phyloP scores from a whole-genome alignment of 2,329 filamentous ascomycete species.

The Aspergillus carbonarius region DNA sequence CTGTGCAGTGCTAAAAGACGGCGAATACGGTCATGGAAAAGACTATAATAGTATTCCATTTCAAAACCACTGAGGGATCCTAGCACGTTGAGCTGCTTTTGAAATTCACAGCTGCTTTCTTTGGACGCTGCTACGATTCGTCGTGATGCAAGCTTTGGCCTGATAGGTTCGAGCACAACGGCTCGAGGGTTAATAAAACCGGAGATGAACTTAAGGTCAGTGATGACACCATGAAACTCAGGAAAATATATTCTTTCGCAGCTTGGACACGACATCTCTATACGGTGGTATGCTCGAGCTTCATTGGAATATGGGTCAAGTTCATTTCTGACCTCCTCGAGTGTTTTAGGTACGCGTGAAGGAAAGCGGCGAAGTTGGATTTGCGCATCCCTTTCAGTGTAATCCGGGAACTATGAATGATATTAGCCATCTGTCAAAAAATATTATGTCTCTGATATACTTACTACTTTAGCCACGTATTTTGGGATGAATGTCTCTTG shows the following conservation, averaged over 20 bases:
- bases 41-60: conserved; percentile 8
- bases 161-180: neutral
- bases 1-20: conserved; percentile 11
- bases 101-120: neutral
- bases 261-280: conserved; percentile 3
- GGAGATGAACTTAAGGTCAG: neutral
- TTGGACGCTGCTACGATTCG: neutral
- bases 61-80: conserved; percentile 7
- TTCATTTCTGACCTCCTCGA: neutral
- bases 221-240: conserved; percentile 3
- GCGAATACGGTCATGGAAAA: conserved; percentile 9
- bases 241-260: conserved; percentile 6
- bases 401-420: neutral
- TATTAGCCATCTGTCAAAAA: neutral
- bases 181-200: neutral
- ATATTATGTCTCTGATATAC: neutral
- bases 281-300: neutral
- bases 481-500: neutral
- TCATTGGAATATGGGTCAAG: neutral
- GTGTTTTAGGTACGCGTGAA: neutral
- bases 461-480: neutral
- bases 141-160: conserved; percentile 5
- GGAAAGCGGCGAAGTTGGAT: neutral
- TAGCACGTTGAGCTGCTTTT: neutral
- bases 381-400: neutral